Evolutionary conservation across 2,329 filamentous ascomycete genomes (phyloP).

Genomic region (Coniochaeta prunicola): DNA sequence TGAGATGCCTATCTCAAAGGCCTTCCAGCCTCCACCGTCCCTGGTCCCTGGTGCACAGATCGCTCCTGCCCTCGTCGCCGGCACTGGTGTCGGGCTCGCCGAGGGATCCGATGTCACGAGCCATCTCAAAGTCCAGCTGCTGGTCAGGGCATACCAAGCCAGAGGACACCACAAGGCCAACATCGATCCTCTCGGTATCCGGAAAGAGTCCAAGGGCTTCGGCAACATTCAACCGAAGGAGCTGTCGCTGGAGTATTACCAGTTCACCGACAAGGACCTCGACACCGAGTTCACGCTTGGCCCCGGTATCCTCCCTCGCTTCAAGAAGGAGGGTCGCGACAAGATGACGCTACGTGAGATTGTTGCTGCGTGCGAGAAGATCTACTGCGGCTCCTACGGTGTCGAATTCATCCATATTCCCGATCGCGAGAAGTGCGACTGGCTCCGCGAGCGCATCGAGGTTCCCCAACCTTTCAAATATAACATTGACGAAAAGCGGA

Average conservation of each 20-base stretch:
- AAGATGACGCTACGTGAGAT: conserved; percentile 98
- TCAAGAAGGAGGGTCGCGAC: conserved; percentile 78
- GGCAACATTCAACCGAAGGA: conserved; percentile 87
- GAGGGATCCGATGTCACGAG: conserved; percentile 81
- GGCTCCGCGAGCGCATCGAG: conserved; percentile 92
- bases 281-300: conserved; percentile 88
- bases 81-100: conserved; percentile 55
- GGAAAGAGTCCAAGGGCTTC: conserved; percentile 75
- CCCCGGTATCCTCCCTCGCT: conserved; percentile 89
- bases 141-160: conserved; percentile 96
- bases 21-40: conserved; percentile 91
- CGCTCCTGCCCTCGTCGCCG: conserved; percentile 65
- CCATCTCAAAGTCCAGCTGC: conserved; percentile 94
- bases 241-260: conserved; percentile 86
- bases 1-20: conserved; percentile 95
- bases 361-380: conserved; percentile 82
- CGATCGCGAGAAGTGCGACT: conserved; percentile 95
- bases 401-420: conserved; percentile 99
- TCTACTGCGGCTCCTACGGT: conserved; percentile 96
- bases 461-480: conserved; percentile 94
- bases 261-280: conserved; percentile 90
- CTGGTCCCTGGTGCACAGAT: conserved; percentile 79
- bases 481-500: conserved; percentile 95
- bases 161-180: conserved; percentile 97
- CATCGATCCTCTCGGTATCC: conserved; percentile 92